Evolutionary conservation across 306 rosid species (phyloP), one percentile per base, ranked within the genome.

Genomic region (Begonia fuchsioides): DNA sequence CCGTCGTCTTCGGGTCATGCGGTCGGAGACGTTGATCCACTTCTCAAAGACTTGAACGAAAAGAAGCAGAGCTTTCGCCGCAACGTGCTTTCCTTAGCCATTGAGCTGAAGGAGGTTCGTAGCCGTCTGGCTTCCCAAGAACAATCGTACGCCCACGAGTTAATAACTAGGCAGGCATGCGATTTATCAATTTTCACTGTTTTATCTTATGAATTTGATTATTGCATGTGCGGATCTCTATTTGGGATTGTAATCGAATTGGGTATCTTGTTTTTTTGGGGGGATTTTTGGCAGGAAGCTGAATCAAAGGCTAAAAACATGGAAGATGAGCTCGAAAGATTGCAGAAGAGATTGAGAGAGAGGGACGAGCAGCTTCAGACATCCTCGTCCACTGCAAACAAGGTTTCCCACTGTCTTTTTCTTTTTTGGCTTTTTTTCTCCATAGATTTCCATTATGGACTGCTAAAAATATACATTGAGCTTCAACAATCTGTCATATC

Each of bases 41-140:
- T 80, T 74, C 69, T 92, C 3, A 78, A 74, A 57, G 94, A 82
- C 74, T 82, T 92, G 67, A 77, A 79, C 51, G 94, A 92, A 63
- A 92, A 68, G 43, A 92, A 92, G 47, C 98, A 85, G 73, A 85
- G 64, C 53, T 85, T 92, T 65, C 65, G 94, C 53, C 71, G 96
- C 17, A 85, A 86, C 67, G 98, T 92, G 17, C 94, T 77, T 69
- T 92, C 93, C 0, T 64, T 92, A 47, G 98, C 98, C 3, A 64
- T 75, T 2, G 98, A 92, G 73, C 74, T 92, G 79, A 92, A 92
- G 68, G 94, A 75, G 61, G 93, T 80, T 14, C 67, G 94, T 38
- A 52, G 59, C 62, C 93, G 98, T 40, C 63, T 92, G 32, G 78
- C 96, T 2, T 71, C 72, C n/a, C 83, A 86, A 50, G 98, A 86